Conservation (phyloP, 768 basidiomycete genomes). For the Lactarius sp. region DNA sequence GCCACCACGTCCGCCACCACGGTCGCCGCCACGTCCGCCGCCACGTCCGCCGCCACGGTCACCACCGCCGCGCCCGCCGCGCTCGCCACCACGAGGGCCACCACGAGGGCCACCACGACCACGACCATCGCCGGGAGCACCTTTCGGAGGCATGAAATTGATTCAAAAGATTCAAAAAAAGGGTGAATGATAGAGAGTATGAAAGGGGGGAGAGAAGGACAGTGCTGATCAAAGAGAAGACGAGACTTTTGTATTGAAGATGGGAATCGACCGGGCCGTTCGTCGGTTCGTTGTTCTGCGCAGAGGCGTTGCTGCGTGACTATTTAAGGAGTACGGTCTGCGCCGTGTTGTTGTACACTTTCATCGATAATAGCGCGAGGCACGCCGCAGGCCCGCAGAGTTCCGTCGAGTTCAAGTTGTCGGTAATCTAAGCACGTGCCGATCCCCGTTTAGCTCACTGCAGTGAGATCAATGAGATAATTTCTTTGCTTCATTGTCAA, state of each 20-base stretch:
- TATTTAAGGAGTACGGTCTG: neutral
- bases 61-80: constrained; percentile 4
- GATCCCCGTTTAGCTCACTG: too few species aligned
- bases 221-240: neutral
- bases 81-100: neutral
- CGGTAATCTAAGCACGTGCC: neutral
- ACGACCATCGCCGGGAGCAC: neutral
- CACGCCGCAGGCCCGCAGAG: neutral
- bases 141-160: constrained; percentile 7
- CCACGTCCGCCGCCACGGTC: neutral
- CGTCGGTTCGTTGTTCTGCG: neutral
- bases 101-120: constrained; percentile 7
- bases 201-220: neutral
- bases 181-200: neutral
- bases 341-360: neutral
- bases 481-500: neutral
- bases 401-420: too few species aligned
- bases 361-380: neutral
- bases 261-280: neutral
- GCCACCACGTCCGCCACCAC: constrained; percentile 2
- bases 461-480: too few species aligned
- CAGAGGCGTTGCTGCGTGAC: neutral
- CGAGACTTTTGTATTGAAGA: constrained; percentile 5
- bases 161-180: neutral
- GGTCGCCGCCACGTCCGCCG: too few species aligned